Base-by-base conservation (phyloP, 2,329 filamentous ascomycete species). In the Alternaria angustiovoidea region DNA sequence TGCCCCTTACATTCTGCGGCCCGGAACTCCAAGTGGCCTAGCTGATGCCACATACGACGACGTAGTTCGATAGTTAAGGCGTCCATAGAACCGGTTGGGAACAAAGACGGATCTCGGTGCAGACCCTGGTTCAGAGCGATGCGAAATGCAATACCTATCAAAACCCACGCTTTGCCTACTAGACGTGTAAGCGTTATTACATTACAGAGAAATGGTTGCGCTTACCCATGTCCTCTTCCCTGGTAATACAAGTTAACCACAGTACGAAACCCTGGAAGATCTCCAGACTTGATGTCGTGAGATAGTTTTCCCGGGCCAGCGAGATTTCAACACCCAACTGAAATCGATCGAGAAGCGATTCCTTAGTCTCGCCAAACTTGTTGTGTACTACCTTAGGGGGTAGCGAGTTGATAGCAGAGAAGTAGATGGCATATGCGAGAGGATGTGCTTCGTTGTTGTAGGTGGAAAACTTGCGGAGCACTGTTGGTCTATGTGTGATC, bases 1-100 rank as follows among this genome's bases (percentile, higher is more conserved):
- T 79, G 77, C 2, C 77, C 77, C 62, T 78, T 79, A 39, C 74
- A 78, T 51, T 79, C 77, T 6, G 76, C 75, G 11, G 77, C 75
- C 42, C 76, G 72, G 51, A 74, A 78, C 39, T 79, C 77, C 8
- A 79, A 65, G 52, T 79, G 73, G 36, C 75, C 77, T 34, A 79
- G 60, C 47, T 79, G 76, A 66, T 78, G 72, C 77, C 76, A 79
- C 48, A 76, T 65, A 6, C 76, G 68, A 18, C 77, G 74, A 20
- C 77, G 74, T 24, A 73, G 54, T 51, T 79, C 77, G n/a, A 78
- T 77, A 8, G 74, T 78, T 16, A 79, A 66, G 7, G 67, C 67
- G 51, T 79, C 77, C 71, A 78, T 77, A 5, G 75, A 76, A 0
- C 76, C 76, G 14, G 64, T 36, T 2, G 76, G 74, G 43, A 79